Percentiles rank a stretch among this genome's conserved stretches.
phyloP scores from a whole-genome alignment of 768 basidiomycete genomes.

The Phylloporus arenicola region DNA sequence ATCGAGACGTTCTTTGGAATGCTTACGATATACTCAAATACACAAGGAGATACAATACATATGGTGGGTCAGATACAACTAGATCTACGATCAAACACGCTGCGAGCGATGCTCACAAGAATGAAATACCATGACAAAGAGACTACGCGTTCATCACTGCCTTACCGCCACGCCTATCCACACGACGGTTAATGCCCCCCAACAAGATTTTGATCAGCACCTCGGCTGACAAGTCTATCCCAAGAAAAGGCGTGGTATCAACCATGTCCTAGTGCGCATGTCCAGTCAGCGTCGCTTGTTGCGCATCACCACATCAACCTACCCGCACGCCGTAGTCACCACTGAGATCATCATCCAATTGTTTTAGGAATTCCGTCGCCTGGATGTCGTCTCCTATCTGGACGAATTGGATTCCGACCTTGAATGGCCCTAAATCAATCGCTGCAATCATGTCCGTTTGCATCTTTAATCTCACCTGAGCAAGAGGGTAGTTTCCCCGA shows the following conservation, averaged over 20 bases:
- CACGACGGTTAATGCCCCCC: constrained; percentile 58
- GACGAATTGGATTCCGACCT: constrained; percentile 69
- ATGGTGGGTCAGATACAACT: neutral
- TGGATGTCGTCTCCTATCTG: constrained; percentile 52
- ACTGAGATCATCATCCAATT: constrained; percentile 55
- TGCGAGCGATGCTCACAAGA: neutral
- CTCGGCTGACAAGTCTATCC: constrained; percentile 39
- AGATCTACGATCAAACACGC: neutral
- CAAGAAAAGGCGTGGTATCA: constrained; percentile 56
- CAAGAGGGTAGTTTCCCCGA: constrained; percentile 42
- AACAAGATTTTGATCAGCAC: constrained; percentile 57
- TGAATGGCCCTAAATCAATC: constrained; percentile 7
- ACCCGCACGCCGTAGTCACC: constrained; percentile 41
- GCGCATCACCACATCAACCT: constrained; percentile 3
- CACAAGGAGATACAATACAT: neutral
- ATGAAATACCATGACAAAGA: too few relatives aligned
- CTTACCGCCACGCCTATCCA: constrained; percentile 33
- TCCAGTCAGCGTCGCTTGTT: neutral
- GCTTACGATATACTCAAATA: neutral
- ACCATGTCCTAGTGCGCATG: constrained; percentile 53
- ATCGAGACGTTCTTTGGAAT: neutral
- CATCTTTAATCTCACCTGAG: constrained; percentile 37
- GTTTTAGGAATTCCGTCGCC: constrained; percentile 41
- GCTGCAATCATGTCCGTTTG: neutral
- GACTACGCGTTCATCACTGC: constrained; percentile 19